phyloP scores from a whole-genome alignment of 2,329 filamentous ascomycete species.

The Penicillium sp. region DNA sequence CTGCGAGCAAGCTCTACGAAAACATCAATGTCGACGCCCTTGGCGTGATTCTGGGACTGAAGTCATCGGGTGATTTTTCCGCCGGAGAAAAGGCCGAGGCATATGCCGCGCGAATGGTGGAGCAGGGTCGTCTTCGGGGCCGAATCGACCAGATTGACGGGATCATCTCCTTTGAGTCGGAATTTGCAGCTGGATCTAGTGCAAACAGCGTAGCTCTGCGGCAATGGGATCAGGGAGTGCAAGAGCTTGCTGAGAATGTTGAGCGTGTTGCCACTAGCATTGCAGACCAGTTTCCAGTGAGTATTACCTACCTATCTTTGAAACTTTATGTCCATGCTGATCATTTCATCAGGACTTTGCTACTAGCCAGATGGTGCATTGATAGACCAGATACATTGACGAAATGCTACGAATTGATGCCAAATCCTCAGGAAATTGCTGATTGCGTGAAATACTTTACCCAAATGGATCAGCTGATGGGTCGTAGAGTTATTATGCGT shows the following conservation, averaged over 20 bases:
- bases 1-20: conserved; percentile 74
- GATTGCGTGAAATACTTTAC: too few relatives aligned
- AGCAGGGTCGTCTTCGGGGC: conserved; percentile 84
- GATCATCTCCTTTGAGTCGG: conserved; percentile 78
- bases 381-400: conserved; percentile 12
- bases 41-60: conserved; percentile 74
- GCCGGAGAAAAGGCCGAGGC: conserved; percentile 77
- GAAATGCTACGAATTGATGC: conserved; percentile 13
- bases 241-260: conserved; percentile 83
- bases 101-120: conserved; percentile 92
- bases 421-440: neutral
- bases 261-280: conserved; percentile 82
- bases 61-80: conserved; percentile 47
- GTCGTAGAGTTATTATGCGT: too few relatives aligned
- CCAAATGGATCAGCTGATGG: too few relatives aligned
- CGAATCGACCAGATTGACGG: conserved; percentile 93
- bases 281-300: conserved; percentile 75
- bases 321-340: conserved; percentile 9
- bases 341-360: conserved; percentile 33
- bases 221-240: conserved; percentile 87
- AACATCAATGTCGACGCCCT: conserved; percentile 78
- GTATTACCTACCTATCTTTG: conserved; percentile 25
- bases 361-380: conserved; percentile 39
- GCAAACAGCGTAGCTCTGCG: conserved; percentile 68
- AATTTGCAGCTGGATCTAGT: conserved; percentile 65